Evolutionary conservation across 257 asterid genomes (phyloP).

Genomic region (Scutellaria barbata): DNA sequence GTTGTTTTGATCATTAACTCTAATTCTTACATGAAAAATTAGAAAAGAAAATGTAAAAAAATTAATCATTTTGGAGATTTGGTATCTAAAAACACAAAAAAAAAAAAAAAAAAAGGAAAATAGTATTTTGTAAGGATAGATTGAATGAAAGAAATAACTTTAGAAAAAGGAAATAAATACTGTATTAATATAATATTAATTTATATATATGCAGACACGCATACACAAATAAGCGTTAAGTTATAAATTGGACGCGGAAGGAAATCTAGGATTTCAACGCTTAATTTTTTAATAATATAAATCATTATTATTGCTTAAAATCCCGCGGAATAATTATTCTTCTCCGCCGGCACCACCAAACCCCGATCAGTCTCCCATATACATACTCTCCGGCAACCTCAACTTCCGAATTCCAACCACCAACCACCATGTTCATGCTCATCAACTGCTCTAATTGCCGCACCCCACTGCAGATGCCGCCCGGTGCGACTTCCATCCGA

Average conservation of each 20-base stretch:
- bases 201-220: too few species aligned
- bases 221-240: neutral
- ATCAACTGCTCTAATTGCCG: conserved; percentile 78
- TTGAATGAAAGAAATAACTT: too few species aligned
- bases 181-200: too few species aligned
- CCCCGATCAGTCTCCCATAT: conserved; percentile 23
- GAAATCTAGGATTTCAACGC: conserved; percentile 14
- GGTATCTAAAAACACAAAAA: too few species aligned
- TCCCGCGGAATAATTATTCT: neutral
- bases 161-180: too few species aligned
- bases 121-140: too few species aligned
- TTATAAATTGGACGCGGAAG: neutral
- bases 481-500: conserved; percentile 84
- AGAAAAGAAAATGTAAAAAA: too few species aligned
- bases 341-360: conserved; percentile 6
- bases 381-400: conserved; percentile 18
- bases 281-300: neutral
- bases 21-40: too few species aligned
- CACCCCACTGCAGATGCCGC: conserved; percentile 78
- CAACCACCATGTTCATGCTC: conserved; percentile 57
- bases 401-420: conserved; percentile 22
- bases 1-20: too few species aligned
- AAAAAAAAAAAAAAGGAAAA: too few species aligned
- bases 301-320: neutral
- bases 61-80: too few species aligned